Base-by-base conservation (phyloP, 306 rosid genomes). In the Herpetospermum pedunculosum region DNA sequence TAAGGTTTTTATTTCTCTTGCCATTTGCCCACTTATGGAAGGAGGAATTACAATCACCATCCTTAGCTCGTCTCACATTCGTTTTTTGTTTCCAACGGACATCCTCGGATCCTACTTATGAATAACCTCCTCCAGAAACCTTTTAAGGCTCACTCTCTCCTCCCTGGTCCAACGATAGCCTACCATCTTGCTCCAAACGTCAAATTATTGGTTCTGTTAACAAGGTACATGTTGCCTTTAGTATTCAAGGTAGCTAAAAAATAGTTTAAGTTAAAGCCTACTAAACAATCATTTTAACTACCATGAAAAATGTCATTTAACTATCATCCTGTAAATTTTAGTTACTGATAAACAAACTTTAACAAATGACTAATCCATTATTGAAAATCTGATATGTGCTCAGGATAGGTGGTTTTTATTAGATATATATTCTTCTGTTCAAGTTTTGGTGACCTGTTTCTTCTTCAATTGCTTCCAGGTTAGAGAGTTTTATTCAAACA, bases 401-500 rank as follows among this genome's bases (percentile, higher is more conserved):
- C 8, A 10, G 41, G 38, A 43, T 68, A 49, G 46, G 30, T 48
- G 47, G 38, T 44, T 26, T 26, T 13, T 25, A 43, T 26, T 12
- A 41, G 32, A 26, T 69, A 14, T 3, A 40, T 44, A n/a, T 21
- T 63, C 6, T 69, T 23, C 25, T 43, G 6, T 47, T 18, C 23
- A 46, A 28, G 16, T 48, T 38, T 75, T 68, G 8, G 70, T 72
- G 65, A 30, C 52, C 43, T 73, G 62, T 63, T 40, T 69, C 55
- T 26, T 25, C 73, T 25, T 8, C 35, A 16, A 26, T 58, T 78
- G 38, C 73, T 84, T 82, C 75, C 91, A 94, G 99, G 92, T 89
- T 79, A 91, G 99, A 65, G 99, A 94, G 87, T 87, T 94, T 76
- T 86, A 91, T 85, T 85, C 88, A 44, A 81, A 86, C 84, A 88